These are phyloP conservation scores for Sherardia arvensis DNA, from an alignment of 257 asterid genomes.

Conservation along the genomic window DNA sequence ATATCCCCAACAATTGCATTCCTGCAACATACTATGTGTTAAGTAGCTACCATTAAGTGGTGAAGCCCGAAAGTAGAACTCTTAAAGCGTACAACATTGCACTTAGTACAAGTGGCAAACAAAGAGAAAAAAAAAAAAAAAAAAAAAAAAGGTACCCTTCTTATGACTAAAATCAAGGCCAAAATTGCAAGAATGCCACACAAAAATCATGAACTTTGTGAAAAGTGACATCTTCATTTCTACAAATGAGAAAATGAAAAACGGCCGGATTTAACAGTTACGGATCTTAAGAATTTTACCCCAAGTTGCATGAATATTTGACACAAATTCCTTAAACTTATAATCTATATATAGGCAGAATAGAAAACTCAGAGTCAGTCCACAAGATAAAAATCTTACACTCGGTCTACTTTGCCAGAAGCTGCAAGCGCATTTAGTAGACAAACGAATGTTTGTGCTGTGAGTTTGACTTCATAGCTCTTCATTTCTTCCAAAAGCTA, in stretches of 20 bases:
- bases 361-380: neutral
- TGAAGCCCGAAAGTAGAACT: neutral
- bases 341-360: neutral
- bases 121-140: neutral
- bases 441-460: conserved; percentile 81
- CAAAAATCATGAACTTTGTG: neutral
- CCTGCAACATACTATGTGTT: conserved; percentile 31
- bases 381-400: conserved; percentile 42
- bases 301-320: neutral
- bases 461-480: conserved; percentile 77
- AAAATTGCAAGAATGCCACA: neutral
- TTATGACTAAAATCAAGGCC: too few relatives aligned
- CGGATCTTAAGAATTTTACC: neutral
- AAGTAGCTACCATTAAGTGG: neutral
- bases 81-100: neutral
- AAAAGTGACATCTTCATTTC: neutral
- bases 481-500: conserved; percentile 95
- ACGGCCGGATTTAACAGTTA: neutral
- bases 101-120: neutral
- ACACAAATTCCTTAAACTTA: neutral
- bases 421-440: conserved; percentile 93
- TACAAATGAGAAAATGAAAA: neutral
- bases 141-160: neutral
- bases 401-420: conserved; percentile 75
- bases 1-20: conserved; percentile 84